Evolutionary conservation across 1,284 basidiomycete species (phyloP).

Genomic region (Pseudozyma pruni): DNA sequence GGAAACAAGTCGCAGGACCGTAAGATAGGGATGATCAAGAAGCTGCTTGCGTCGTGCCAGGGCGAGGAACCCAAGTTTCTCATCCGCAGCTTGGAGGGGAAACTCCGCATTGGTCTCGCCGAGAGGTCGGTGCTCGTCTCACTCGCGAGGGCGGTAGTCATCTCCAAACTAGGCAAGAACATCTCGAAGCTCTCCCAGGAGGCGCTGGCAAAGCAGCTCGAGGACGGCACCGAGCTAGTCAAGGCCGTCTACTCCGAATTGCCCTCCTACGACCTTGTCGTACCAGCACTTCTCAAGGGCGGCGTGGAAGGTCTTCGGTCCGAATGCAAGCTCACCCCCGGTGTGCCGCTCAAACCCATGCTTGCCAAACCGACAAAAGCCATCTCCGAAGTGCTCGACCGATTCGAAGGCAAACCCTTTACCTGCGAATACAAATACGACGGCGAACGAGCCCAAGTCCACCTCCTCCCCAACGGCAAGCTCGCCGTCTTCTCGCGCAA

Average conservation of each 20-base stretch:
- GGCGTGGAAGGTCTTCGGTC: constrained; percentile 80
- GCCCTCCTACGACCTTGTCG: constrained; percentile 89
- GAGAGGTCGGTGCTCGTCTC: constrained; percentile 78
- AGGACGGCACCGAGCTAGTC: constrained; percentile 80
- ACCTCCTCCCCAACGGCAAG: constrained; percentile 42
- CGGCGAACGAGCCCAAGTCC: constrained; percentile 88
- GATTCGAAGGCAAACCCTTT: constrained; percentile 94
- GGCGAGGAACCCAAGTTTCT: constrained; percentile 92
- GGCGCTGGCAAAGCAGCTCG: constrained; percentile 78
- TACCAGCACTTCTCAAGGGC: constrained; percentile 86
- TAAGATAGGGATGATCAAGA: constrained; percentile 95
- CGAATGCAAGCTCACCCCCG: constrained; percentile 89
- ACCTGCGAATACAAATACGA: constrained; percentile 99
- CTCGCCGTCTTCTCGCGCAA: constrained; percentile 94
- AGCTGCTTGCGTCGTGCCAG: constrained; percentile 90
- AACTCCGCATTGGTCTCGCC: constrained; percentile 95
- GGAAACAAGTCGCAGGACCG: constrained; percentile 73
- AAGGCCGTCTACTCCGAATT: constrained; percentile 96
- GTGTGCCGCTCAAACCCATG: constrained; percentile 97
- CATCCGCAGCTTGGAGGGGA: constrained; percentile 93
- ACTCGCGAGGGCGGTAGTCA: constrained; percentile 60
- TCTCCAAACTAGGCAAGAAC: constrained; percentile 70
- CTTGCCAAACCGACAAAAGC: constrained; percentile 99
- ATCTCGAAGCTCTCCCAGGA: constrained; percentile 74
- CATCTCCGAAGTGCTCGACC: constrained; percentile 96